Evolutionary conservation across 371 early-diverging fungal species (phyloP), one percentile per base, ranked within the genome.

Genomic region (Mortierella sp.): DNA sequence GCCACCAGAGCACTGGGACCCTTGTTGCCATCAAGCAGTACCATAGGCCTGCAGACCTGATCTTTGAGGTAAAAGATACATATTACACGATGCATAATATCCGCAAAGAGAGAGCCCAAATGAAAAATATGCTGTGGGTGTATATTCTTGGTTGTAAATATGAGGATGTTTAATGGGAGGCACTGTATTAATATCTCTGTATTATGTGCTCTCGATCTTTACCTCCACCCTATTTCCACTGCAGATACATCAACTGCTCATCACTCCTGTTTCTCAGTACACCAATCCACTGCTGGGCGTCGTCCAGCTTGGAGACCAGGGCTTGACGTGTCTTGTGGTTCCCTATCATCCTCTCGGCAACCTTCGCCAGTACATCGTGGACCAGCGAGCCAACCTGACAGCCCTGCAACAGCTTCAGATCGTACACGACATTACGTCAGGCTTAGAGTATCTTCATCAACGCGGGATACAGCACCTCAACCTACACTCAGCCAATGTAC

Each of bases 291-390:
- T 67, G 2, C 47, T 67, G 28, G 75, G 75, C 34, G 39, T 73
- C 5, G 68, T 73, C 9, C 75, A 73, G 64, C 52, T 73, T 11
- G 68, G 75, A n/a, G 52, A 73, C 37, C 53, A 67, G n/a, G 68
- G 68, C 9, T 55, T 67, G 12, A 68, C 75, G 3, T 73, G 64
- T 44, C 68, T 73, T 7, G 56, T 67, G 8, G 56, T 63, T 1
- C 68, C 62, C 2, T 67, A 67, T 30, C 75, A 73, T 14, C 75
- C 75, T 2, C 67, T 68, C 23, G 75, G 75, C 42, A 73, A 67
- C 47, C 62, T 73, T 24, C 68, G 75, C 27, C 75, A 63, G 26
- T 73, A 73, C 44, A 63, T 73, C 28, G 50, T 49, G 12, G 60
- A 63, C 14, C 68, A 75, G 14, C 60, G 64, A 2, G 48, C 48